Percentiles rank a stretch among this genome's conserved stretches.
Evolutionary conservation across 768 basidiomycete species (phyloP).

Genomic region (Gloeophyllum trabeum): DNA sequence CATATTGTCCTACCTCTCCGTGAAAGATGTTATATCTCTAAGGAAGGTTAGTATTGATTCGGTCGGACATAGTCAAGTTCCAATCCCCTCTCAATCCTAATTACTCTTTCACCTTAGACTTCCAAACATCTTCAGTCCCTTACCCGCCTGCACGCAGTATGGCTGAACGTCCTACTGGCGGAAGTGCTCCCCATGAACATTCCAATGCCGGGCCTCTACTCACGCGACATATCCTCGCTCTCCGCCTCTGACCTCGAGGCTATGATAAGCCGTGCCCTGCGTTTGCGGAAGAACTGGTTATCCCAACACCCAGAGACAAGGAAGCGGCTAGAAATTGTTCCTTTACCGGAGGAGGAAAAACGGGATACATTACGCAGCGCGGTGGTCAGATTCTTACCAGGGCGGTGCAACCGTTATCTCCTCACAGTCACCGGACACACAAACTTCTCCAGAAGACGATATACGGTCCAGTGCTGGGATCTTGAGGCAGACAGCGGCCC

Average conservation of each 20-base stretch:
- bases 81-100: neutral
- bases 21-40: neutral
- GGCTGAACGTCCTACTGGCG: neutral
- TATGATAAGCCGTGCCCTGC: neutral
- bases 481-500: neutral
- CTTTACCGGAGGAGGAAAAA: neutral
- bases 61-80: neutral
- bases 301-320: neutral
- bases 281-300: neutral
- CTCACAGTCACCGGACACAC: slow-evolving; percentile 28
- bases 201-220: neutral
- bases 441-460: slow-evolving; percentile 12
- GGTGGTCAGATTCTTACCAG: slow-evolving; percentile 26
- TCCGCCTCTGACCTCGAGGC: neutral
- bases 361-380: neutral
- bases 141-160: neutral
- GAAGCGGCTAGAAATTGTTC: neutral
- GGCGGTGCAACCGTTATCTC: slow-evolving; percentile 28
- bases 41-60: neutral
- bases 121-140: neutral
- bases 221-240: neutral
- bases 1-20: neutral
- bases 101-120: neutral
- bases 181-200: neutral
- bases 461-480: slow-evolving; percentile 42